A percentile compares a stretch with the other conserved stretches of the same genome.
Conservation (phyloP, 495 filamentous ascomycete genomes). For the Hypoxylon crocopeplum region DNA sequence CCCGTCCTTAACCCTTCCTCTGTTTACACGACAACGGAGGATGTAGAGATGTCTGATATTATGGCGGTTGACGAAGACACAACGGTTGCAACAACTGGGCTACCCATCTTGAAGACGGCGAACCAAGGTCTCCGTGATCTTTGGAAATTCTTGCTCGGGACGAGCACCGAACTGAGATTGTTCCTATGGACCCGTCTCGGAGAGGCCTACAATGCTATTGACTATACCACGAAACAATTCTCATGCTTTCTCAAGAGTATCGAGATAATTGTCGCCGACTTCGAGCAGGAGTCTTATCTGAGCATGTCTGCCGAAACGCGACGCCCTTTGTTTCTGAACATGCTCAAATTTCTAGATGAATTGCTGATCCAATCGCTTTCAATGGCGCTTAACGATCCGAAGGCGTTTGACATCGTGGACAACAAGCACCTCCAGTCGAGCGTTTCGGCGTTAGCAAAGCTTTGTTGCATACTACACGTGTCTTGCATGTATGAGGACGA, state of each 20-base stretch:
- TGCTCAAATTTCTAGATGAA: constrained; percentile 79
- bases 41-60: not conserved
- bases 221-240: constrained; percentile 83
- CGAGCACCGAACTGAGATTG: constrained; percentile 79
- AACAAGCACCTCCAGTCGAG: constrained; percentile 75
- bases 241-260: constrained; percentile 85
- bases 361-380: constrained; percentile 70
- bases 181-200: constrained; percentile 88
- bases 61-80: constrained; percentile 4
- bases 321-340: constrained; percentile 69
- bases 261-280: constrained; percentile 76
- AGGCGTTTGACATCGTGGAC: constrained; percentile 83
- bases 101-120: constrained; percentile 51
- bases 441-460: constrained; percentile 67
- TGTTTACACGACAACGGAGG: constrained; percentile 48
- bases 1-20: constrained; percentile 82
- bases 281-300: constrained; percentile 68
- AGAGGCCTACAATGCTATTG: constrained; percentile 83
- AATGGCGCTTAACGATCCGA: constrained; percentile 69
- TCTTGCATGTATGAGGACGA: constrained; percentile 84
- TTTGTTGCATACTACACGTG: constrained; percentile 76
- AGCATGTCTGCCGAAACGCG: constrained; percentile 67
- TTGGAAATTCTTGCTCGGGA: constrained; percentile 79
- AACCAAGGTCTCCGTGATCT: constrained; percentile 70
- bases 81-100: not conserved